phyloP scores from a whole-genome alignment of 116 monocot genomes.

The Trichopus zeylanicus region DNA sequence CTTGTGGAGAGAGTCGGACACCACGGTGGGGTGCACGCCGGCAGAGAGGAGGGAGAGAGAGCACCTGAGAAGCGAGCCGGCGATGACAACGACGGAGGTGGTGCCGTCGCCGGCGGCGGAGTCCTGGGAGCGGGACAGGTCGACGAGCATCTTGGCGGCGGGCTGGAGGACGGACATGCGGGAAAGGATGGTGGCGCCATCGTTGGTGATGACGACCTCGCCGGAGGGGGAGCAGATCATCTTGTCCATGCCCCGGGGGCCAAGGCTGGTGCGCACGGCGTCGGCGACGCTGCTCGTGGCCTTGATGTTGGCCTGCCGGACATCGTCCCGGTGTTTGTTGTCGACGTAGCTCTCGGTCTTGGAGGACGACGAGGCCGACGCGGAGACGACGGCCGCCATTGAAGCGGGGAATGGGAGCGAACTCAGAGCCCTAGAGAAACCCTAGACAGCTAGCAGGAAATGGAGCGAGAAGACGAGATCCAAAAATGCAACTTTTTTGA shows the following conservation, averaged over 20 bases:
- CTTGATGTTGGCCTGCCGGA: constrained; percentile 53
- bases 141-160: constrained; percentile 89
- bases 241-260: constrained; percentile 87
- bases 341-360: constrained; percentile 70
- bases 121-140: constrained; percentile 72
- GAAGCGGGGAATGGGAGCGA: neutral
- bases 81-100: constrained; percentile 83
- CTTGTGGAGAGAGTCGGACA: constrained; percentile 75
- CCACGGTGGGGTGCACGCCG: constrained; percentile 65
- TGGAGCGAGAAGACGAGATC: neutral
- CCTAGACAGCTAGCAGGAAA: neutral
- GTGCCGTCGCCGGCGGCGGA: constrained; percentile 88
- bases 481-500: too few relatives aligned
- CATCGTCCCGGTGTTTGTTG: constrained; percentile 68
- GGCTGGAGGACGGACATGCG: constrained; percentile 85
- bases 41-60: constrained; percentile 51
- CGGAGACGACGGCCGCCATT: constrained; percentile 22
- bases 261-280: constrained; percentile 75
- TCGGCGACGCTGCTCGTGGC: constrained; percentile 58
- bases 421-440: constrained; percentile 4
- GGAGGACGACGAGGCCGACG: constrained; percentile 9
- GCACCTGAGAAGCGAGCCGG: constrained; percentile 54
- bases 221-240: constrained; percentile 62
- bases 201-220: constrained; percentile 85
- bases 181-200: constrained; percentile 86